Evolutionary conservation across 1,139 yeast species (phyloP), one percentile per base, ranked within the genome.

Genomic region (Sugiyamaella pinicola): DNA sequence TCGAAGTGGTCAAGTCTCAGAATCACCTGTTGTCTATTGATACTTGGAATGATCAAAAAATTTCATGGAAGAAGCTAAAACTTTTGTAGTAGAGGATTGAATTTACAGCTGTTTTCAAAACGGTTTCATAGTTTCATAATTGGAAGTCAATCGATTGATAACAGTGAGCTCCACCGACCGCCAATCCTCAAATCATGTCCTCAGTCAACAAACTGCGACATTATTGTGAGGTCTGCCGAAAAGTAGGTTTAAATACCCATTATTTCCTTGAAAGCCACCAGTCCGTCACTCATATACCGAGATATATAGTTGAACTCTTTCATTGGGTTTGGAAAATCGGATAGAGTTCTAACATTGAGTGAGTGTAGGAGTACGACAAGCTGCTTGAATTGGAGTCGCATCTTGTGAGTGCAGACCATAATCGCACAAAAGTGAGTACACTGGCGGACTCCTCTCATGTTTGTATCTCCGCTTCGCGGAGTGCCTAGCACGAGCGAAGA

Each of bases 321-420:
- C n/a, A n/a, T n/a, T n/a, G n/a, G n/a, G n/a, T n/a, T n/a, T n/a
- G n/a, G n/a, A n/a, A n/a, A n/a, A n/a, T n/a, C 9, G 31, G 12
- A 26, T 26, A 3, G 12, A 26, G 12, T 26, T 10, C 12, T 26
- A 26, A 26, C 31, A 26, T 26, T 26, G 31, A n/a, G 12, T 7
- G 10, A 18, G 3, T 7, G n/a, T 26, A 54, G 57, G 31, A 37
- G 12, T 51, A 51, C 29, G 10, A 24, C 6, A 41, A 49, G 17
- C 37, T 12, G 15, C n/a, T 22, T 7, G 57, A 51, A 6, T 45
- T 47, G 33, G 55, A 54, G 9, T 31, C 19, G 9, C 57, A 54
- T 42, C 38, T 49, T 6, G 15, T 45, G n/a, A 49, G 55, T 26
- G 37, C 48, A 19, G 55, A 28, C 18, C 57, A 48, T 42, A 35